Percentiles rank a stretch among this genome's conserved stretches.
Conservation (phyloP, 148 eudicot species). For the Rheum nobile region DNA sequence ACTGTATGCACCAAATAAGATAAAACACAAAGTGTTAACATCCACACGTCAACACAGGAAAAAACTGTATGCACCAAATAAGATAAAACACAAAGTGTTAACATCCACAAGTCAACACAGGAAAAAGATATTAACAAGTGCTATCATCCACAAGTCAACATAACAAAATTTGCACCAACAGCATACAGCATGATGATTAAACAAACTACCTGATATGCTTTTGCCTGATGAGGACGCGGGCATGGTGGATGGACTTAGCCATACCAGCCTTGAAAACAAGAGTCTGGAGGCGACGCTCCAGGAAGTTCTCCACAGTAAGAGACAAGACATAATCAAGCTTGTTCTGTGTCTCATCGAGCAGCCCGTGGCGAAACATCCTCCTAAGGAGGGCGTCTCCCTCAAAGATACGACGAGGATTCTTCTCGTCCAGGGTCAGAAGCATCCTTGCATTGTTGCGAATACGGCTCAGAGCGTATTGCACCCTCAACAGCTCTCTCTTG, state of each 20-base stretch:
- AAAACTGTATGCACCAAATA: too few species aligned
- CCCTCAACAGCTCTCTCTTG: slow-evolving; percentile 23
- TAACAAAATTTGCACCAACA: background rate
- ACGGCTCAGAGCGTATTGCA: background rate
- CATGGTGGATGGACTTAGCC: slow-evolving; percentile 17
- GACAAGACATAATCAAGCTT: slow-evolving; percentile 16
- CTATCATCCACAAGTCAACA: background rate
- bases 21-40: too few species aligned
- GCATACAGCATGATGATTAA: background rate
- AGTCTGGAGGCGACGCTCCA: slow-evolving; percentile 14
- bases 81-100: too few species aligned
- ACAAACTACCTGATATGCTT: background rate
- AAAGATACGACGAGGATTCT: background rate
- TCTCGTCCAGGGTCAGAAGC: background rate
- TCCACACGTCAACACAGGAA: too few species aligned
- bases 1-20: too few species aligned
- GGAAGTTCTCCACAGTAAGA: slow-evolving; percentile 14
- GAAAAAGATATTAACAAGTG: background rate
- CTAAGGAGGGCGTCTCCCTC: background rate
- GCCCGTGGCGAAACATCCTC: slow-evolving; percentile 15
- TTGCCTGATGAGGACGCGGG: slow-evolving; percentile 13
- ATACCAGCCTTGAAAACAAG: slow-evolving; percentile 10
- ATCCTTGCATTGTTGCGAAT: background rate
- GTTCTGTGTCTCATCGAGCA: slow-evolving; percentile 7
- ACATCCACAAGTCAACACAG: too few species aligned